Percentiles rank a stretch among this genome's conserved stretches.
These are phyloP conservation scores for Globisporangium sylvaticum DNA, from an alignment of 352 stramenopile genomes.

Conservation along the genomic window DNA sequence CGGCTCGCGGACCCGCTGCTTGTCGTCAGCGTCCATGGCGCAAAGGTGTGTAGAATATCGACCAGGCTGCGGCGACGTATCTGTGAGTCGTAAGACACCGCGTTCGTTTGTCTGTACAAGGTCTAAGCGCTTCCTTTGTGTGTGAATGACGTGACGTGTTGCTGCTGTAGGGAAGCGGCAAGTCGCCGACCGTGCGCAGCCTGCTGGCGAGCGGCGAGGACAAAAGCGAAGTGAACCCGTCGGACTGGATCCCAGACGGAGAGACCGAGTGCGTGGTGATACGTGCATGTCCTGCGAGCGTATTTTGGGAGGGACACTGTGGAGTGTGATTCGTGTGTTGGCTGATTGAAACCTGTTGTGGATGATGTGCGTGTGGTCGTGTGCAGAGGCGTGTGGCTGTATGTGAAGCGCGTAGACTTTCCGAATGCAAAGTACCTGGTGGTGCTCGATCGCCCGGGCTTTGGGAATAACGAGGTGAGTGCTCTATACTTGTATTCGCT, in stretches of 20 bases:
- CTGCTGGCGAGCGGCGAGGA: conserved; percentile 26
- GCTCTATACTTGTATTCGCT: background rate
- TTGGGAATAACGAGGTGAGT: conserved; percentile 27
- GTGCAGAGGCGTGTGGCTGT: conserved; percentile 56
- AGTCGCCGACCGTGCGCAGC: conserved; percentile 40
- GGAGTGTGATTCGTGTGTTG: background rate
- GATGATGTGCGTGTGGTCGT: background rate
- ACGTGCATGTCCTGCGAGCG: background rate
- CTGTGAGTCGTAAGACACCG: no score
- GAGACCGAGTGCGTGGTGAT: conserved; percentile 17
- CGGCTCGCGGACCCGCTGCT: conserved; percentile 57
- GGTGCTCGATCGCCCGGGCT: conserved; percentile 56
- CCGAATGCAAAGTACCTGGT: conserved; percentile 71
- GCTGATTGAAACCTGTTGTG: background rate
- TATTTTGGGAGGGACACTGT: background rate
- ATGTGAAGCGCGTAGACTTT: conserved; percentile 62
- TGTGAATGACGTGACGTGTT: background rate
- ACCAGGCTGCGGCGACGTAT: no score
- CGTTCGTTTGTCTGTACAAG: background rate
- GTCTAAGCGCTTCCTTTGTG: background rate
- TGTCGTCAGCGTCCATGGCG: conserved; percentile 67
- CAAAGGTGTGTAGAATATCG: conserved; percentile 31
- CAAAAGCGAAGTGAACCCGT: conserved; percentile 14
- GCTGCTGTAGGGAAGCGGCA: conserved; percentile 38
- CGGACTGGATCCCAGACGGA: conserved; percentile 19